Base-by-base conservation (phyloP, 805 yeast species). In the Ogataea trehaloabstinens region DNA sequence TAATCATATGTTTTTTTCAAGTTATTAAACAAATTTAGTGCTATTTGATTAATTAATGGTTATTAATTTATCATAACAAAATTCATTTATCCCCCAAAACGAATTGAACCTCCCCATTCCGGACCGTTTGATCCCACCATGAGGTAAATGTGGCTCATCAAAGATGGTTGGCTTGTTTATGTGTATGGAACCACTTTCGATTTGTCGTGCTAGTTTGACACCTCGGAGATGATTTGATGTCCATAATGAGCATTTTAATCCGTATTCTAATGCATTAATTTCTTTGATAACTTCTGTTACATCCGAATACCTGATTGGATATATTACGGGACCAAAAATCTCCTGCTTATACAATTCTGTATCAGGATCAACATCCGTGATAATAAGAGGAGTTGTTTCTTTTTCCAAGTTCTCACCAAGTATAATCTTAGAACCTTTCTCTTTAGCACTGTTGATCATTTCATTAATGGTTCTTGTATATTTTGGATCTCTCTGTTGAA, bases 21-120 rank as follows among this genome's bases (percentile, higher is more conserved):
- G n/a, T n/a, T n/a, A n/a, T n/a, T n/a, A n/a, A n/a, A n/a, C n/a
- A n/a, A n/a, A n/a, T n/a, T n/a, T n/a, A n/a, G n/a, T n/a, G n/a
- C n/a, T n/a, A n/a, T n/a, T 11, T 19, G 32, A 41, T 45, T 49
- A 44, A 44, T 70, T 73, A 10, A 71, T 60, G 2, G 71, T 67
- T 24, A 71, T 56, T 4, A 64, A 47, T 48, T 72, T 70, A 7
- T 52, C 38, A 37, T 60, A 62, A 6, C 59, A 43, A 42, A 71
- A 72, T 43, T 65, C 70, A 24, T 66, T 64, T 19, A 71, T 48
- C 0, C 76, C 76, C 76, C 75, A 71, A 8, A 34, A 38, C 13
- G 71, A 55, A 45, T 71, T 70, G 60, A 71, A 70, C 32, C 70
- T 49, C 6, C 76, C 76, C 21, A 40, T 42, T 2, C 77, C 77